Conservation (phyloP, 257 asterid species). For the Plectranthus barbatus region DNA sequence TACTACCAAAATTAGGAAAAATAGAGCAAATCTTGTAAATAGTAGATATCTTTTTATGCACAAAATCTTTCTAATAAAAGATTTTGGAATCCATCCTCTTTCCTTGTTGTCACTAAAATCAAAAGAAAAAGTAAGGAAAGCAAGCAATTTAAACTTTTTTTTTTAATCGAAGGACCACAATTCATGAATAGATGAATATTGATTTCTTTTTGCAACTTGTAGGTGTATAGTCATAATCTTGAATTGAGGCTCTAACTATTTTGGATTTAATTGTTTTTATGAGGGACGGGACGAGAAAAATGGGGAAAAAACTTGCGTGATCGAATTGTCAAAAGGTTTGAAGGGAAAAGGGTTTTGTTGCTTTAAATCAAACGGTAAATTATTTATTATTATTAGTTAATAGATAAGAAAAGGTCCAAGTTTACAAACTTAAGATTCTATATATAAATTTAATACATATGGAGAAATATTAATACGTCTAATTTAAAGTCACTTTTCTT, state of each 20-base stretch:
- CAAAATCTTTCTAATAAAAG: background rate
- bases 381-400: background rate
- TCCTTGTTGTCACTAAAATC: conserved; percentile 21
- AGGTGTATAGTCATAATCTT: conserved; percentile 39
- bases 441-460: no score
- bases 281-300: conserved; percentile 9
- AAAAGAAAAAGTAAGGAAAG: conserved; percentile 12
- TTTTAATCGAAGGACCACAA: conserved; percentile 49
- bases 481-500: background rate
- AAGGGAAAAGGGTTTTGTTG: background rate
- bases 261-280: conserved; percentile 15
- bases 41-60: no score
- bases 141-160: conserved; percentile 11
- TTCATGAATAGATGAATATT: conserved; percentile 8
- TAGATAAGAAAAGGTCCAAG: background rate
- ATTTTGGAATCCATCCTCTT: conserved; percentile 12
- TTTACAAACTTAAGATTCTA: conserved; percentile 7
- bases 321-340: conserved; percentile 1
- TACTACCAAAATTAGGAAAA: no score
- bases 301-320: conserved; percentile 14
- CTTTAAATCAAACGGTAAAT: background rate
- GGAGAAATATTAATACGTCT: background rate
- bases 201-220: conserved; percentile 20
- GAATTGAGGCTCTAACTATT: conserved; percentile 25
- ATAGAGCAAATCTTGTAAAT: no score